Percentiles rank a stretch among this genome's conserved stretches.
Evolutionary conservation across 805 yeast species (phyloP).

Genomic region (Lipomyces mesembrius): DNA sequence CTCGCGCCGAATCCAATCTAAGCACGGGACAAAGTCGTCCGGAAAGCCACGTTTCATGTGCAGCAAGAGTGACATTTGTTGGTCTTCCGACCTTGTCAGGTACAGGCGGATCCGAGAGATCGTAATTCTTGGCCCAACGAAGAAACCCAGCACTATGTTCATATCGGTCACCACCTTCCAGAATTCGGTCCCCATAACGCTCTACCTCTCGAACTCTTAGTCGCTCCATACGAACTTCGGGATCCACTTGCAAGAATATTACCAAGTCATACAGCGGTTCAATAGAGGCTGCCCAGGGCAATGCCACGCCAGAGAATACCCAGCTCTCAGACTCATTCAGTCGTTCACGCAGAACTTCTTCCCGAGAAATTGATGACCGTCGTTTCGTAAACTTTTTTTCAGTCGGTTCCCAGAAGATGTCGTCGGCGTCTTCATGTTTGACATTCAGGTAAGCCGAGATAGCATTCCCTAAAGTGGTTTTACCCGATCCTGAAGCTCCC

Average conservation of each 20-base stretch:
- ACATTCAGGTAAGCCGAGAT: constrained; percentile 1
- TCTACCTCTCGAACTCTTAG: constrained; percentile 5
- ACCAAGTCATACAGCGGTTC: constrained; percentile 10
- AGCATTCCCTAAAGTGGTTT: constrained; percentile 8
- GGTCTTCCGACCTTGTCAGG: constrained; percentile 8
- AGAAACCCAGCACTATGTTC: constrained; percentile 9
- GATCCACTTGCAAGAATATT: constrained; percentile 13
- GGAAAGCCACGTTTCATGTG: constrained; percentile 8
- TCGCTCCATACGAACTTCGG: constrained; percentile 3
- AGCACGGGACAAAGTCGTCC: constrained; percentile 4
- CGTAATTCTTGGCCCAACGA: constrained; percentile 9
- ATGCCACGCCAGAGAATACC: constrained; percentile 7
- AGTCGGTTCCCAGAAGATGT: constrained; percentile 12
- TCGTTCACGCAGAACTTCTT: constrained; percentile 8
- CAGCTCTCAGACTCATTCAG: constrained; percentile 3
- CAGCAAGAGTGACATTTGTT: background rate
- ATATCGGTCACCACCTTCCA: constrained; percentile 8
- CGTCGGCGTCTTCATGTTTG: constrained; percentile 12
- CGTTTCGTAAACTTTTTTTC: constrained; percentile 6
- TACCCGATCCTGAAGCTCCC: constrained; percentile 10
- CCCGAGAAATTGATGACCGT: constrained; percentile 9
- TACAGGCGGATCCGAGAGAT: background rate
- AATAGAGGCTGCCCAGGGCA: constrained; percentile 7
- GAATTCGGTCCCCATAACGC: constrained; percentile 10
- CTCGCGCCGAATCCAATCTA: constrained; percentile 8